Conservation (phyloP, 805 yeast species). For the Metschnikowia aberdeeniae region DNA sequence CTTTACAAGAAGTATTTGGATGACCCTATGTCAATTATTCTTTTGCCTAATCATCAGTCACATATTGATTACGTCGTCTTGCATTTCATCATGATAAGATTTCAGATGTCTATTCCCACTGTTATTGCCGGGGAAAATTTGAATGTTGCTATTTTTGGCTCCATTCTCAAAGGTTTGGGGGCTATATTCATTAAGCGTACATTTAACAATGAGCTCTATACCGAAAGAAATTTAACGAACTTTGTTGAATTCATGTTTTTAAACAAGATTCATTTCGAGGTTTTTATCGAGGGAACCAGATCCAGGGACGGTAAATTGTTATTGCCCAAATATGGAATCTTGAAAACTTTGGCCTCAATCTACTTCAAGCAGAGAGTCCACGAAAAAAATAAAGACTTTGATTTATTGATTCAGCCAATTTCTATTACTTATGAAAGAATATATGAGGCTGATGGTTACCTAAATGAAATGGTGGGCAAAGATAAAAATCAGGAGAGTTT, state of each 20-base stretch:
- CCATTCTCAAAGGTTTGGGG: slow-evolving; percentile 46
- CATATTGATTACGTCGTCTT: slow-evolving; percentile 59
- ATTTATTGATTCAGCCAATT: slow-evolving; percentile 46
- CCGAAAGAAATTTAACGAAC: slow-evolving; percentile 45
- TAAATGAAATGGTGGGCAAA: slow-evolving; percentile 52
- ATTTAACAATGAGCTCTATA: slow-evolving; percentile 39
- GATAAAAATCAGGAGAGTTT: slow-evolving; percentile 55
- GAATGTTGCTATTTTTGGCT: slow-evolving; percentile 54
- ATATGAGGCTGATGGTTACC: slow-evolving; percentile 52
- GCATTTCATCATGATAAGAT: slow-evolving; percentile 50
- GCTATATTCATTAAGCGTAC: slow-evolving; percentile 56
- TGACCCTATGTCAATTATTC: slow-evolving; percentile 44
- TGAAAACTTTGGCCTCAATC: slow-evolving; percentile 48
- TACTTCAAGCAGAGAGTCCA: slow-evolving; percentile 35
- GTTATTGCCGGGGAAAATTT: slow-evolving; percentile 67
- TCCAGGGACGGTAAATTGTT: slow-evolving; percentile 63
- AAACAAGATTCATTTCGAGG: slow-evolving; percentile 50
- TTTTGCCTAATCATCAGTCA: slow-evolving; percentile 58
- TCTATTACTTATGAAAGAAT: slow-evolving; percentile 59
- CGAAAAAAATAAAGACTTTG: slow-evolving; percentile 22
- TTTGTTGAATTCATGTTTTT: slow-evolving; percentile 46
- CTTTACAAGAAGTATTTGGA: slow-evolving; percentile 30
- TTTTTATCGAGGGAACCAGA: slow-evolving; percentile 64
- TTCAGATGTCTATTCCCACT: slow-evolving; percentile 50
- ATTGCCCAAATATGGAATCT: slow-evolving; percentile 58